Conservation (phyloP, 768 basidiomycete genomes). For the Symmetrospora coprosmae region DNA sequence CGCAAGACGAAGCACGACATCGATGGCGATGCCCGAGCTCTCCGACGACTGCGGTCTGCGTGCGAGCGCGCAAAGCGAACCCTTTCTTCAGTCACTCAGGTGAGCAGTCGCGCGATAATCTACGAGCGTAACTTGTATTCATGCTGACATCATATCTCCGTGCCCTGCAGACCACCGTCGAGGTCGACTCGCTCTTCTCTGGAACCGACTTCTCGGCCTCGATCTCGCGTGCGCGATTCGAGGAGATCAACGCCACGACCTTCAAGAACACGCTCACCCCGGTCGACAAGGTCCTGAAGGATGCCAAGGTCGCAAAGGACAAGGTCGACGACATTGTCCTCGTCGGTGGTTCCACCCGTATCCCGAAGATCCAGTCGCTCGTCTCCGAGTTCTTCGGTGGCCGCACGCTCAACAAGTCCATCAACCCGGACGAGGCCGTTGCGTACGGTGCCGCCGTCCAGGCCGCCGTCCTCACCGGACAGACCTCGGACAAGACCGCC, state of each 20-base stretch:
- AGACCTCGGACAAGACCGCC: conserved; percentile 96
- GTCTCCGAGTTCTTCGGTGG: conserved; percentile 98
- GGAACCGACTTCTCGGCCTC: conserved; percentile 97
- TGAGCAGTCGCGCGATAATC: background rate
- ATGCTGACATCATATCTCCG: background rate
- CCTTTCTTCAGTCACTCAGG: conserved; percentile 87
- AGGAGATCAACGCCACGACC: conserved; percentile 87
- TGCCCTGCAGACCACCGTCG: conserved; percentile 60
- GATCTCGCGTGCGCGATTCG: conserved; percentile 98
- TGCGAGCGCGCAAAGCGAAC: conserved; percentile 99
- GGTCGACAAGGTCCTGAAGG: conserved; percentile 97
- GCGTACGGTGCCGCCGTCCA: conserved; percentile 99
- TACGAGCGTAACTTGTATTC: background rate
- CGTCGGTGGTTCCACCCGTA: conserved; percentile 98
- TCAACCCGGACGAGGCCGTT: conserved; percentile 99
- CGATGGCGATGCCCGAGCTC: conserved; percentile 88
- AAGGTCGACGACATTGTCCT: conserved; percentile 96
- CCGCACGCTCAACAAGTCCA: conserved; percentile 97
- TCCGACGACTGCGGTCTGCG: conserved; percentile 85
- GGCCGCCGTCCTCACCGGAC: conserved; percentile 94
- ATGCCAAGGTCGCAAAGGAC: conserved; percentile 71
- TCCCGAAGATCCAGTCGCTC: conserved; percentile 94
- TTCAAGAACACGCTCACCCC: conserved; percentile 98
- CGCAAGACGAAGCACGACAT: conserved; percentile 92
- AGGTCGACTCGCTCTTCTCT: conserved; percentile 95